Evolutionary conservation across 116 monocot genomes (phyloP), one percentile per base, ranked within the genome.

Genomic region (Iris pallida): DNA sequence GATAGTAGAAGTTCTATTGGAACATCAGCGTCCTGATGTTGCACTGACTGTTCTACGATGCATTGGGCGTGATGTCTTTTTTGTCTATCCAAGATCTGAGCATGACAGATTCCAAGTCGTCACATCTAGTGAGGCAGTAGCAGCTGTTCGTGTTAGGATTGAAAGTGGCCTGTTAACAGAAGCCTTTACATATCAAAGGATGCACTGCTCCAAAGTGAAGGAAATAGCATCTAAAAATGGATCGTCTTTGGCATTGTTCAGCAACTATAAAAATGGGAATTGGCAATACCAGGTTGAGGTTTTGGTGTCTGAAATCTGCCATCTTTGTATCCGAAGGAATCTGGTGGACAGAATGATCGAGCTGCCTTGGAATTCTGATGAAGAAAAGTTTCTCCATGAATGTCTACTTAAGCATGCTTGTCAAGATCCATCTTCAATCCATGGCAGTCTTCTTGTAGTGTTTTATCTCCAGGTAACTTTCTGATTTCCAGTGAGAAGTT

Each of bases 401-500:
- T 96, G 71, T 77, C 86, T 96, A 13, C 75, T 84, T 68, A 85
- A 78, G 4, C 61, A 82, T 78, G 95, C 86, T 73, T 68, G 49
- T 72, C 68, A 77, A 75, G 76, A 78, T 12, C 95, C 79, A 61
- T 74, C 78, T 71, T 64, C 78, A 57, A 70, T 71, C 44, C 73
- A 17, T 78, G 95, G 95, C 12, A 96, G 95, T 66, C 95, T 96
- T 57, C 86, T 96, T 75, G 81, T 82, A 46, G 91, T 96, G 18
- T 96, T 78, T 72, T 96, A 91, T 76, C 82, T 96, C 30, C 93
- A 89, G 93, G 93, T n/a, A n/a, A n/a, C n/a, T n/a, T n/a, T n/a
- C n/a, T n/a, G n/a, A n/a, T n/a, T n/a, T n/a, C n/a, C n/a, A n/a
- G n/a, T n/a, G n/a, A n/a, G n/a, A n/a, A n/a, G n/a, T n/a, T n/a